phyloP scores from a whole-genome alignment of 495 filamentous ascomycete genomes.

The Penicillium egyptiacum region DNA sequence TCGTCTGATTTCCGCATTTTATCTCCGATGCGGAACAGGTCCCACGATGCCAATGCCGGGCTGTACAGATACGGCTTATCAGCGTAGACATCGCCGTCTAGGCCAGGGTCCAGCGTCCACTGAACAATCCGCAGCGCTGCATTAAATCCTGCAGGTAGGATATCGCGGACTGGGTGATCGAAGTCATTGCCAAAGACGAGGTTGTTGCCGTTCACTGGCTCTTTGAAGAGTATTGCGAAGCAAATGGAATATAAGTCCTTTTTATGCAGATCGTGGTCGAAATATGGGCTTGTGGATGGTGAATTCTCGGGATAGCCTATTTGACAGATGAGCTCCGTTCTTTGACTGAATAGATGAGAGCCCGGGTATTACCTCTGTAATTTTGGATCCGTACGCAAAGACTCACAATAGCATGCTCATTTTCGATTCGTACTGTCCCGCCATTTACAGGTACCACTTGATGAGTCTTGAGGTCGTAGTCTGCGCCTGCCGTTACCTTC shows the following conservation, averaged over 20 bases:
- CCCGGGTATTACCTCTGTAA: constrained; percentile 47
- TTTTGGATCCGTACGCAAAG: constrained; percentile 70
- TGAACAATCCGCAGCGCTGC: constrained; percentile 79
- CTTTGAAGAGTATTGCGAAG: constrained; percentile 70
- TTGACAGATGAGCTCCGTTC: constrained; percentile 34
- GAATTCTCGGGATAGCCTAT: constrained; percentile 59
- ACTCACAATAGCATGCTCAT: constrained; percentile 56
- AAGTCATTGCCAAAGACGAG: constrained; percentile 94
- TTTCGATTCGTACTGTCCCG: constrained; percentile 55
- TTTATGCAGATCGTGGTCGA: constrained; percentile 64
- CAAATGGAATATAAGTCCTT: constrained; percentile 79
- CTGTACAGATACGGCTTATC: constrained; percentile 85
- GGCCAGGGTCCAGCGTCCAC: constrained; percentile 81
- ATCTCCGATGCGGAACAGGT: constrained; percentile 64
- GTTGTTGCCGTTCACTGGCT: constrained; percentile 63
- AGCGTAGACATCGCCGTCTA: constrained; percentile 85
- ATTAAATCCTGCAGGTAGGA: constrained; percentile 81
- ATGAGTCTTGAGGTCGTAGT: constrained; percentile 67
- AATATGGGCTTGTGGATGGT: constrained; percentile 67
- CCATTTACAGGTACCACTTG: constrained; percentile 71
- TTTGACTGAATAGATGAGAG: constrained; percentile 7
- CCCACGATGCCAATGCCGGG: constrained; percentile 69
- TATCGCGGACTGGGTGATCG: constrained; percentile 78
- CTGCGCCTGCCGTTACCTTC: constrained; percentile 60
- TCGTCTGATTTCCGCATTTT: constrained; percentile 32